These are phyloP conservation scores for Maudiozyma serrabonitensis DNA, from an alignment of 805 yeast species.

Conservation along the genomic window DNA sequence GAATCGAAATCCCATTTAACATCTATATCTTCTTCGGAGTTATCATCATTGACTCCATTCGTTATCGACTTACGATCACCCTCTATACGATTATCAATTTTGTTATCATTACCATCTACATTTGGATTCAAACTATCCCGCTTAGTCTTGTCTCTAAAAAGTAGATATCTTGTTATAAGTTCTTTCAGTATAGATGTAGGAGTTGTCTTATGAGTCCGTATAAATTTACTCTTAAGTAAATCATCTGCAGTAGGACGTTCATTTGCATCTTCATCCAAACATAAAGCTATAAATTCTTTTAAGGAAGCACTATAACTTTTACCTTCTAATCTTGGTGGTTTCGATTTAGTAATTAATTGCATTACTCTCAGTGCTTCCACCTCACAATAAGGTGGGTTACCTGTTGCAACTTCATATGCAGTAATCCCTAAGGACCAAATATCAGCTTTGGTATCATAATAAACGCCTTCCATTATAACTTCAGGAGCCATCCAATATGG, in stretches of 20 bases:
- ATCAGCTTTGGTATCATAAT: conserved; percentile 86
- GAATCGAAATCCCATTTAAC: conserved; percentile 90
- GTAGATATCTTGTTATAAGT: conserved; percentile 57
- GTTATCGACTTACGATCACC: not conserved
- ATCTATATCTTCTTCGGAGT: conserved; percentile 29
- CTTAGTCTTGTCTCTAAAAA: conserved; percentile 64
- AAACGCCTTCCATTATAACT: conserved; percentile 83
- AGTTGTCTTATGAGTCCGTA: conserved; percentile 48
- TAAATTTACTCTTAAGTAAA: conserved; percentile 61
- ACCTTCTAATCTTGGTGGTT: conserved; percentile 93
- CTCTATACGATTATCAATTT: not conserved
- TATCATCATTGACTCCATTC: not conserved
- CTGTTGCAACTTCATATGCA: conserved; percentile 87
- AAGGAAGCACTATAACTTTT: conserved; percentile 63
- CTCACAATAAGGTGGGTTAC: conserved; percentile 95
- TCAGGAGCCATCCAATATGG: conserved; percentile 99
- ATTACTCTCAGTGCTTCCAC: conserved; percentile 91
- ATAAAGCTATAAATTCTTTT: conserved; percentile 82
- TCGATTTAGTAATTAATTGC: conserved; percentile 84
- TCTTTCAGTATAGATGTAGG: conserved; percentile 61
- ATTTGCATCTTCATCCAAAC: conserved; percentile 87
- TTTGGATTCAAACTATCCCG: conserved; percentile 37
- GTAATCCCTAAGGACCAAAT: conserved; percentile 97
- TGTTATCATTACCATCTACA: conserved; percentile 3
- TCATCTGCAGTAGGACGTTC: conserved; percentile 86